A percentile compares a stretch with the other conserved stretches of the same genome.
Evolutionary conservation across 371 early-diverging fungal species (phyloP).

Genomic region (Furculomyces boomerangus): DNA sequence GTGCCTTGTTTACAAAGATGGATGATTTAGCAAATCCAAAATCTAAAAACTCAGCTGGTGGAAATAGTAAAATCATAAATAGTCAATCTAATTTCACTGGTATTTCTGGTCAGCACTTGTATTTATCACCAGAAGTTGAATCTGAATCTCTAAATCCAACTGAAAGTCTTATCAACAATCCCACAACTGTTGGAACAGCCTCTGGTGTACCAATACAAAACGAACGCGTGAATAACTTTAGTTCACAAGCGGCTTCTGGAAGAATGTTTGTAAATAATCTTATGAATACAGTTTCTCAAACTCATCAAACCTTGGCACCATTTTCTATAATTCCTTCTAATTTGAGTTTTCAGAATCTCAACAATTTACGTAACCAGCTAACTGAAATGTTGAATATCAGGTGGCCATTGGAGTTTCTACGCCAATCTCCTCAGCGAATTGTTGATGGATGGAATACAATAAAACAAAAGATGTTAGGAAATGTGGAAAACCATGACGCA

Average conservation of each 20-base stretch:
- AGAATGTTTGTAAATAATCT: background rate
- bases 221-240: too few species aligned
- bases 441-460: conserved; percentile 1
- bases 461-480: background rate
- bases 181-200: too few species aligned
- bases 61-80: too few species aligned
- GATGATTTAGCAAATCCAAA: background rate
- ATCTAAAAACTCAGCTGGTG: too few species aligned
- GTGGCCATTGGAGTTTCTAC: background rate
- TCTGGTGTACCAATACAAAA: too few species aligned
- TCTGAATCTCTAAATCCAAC: too few species aligned
- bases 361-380: background rate
- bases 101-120: too few species aligned
- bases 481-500: background rate
- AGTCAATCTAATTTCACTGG: too few species aligned
- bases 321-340: background rate
- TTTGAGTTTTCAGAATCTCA: background rate
- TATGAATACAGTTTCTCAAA: background rate
- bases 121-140: too few species aligned
- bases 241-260: background rate
- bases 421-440: background rate
- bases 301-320: background rate
- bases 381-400: background rate
- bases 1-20: background rate
- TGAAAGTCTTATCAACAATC: too few species aligned